A percentile compares a stretch with the other conserved stretches of the same genome.
Evolutionary conservation across 2,329 filamentous ascomycete genomes (phyloP).

Genomic region (Aspergillus puulaauensis): DNA sequence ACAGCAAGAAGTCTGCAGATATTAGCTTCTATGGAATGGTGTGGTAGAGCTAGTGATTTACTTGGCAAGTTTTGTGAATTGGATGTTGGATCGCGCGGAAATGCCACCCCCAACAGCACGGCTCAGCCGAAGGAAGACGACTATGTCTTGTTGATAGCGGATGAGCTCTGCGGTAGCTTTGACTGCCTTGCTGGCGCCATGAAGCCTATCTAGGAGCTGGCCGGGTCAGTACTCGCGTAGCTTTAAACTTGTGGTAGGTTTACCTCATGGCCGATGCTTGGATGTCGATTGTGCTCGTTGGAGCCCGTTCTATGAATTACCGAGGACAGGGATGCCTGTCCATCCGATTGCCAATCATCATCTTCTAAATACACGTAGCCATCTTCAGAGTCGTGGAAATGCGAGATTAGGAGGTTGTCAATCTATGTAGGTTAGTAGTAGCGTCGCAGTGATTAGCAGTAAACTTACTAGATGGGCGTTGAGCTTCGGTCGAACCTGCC

Average conservation of each 20-base stretch:
- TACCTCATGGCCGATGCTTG: slow-evolving; percentile 27
- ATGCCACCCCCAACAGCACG: slow-evolving; percentile 78
- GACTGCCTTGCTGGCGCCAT: slow-evolving; percentile 58
- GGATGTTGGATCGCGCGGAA: slow-evolving; percentile 73
- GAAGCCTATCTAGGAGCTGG: slow-evolving; percentile 57
- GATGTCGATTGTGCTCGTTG: slow-evolving; percentile 12
- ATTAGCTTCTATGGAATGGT: background rate
- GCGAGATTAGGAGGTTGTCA: slow-evolving; percentile 83
- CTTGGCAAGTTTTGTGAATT: slow-evolving; percentile 69
- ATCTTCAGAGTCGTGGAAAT: slow-evolving; percentile 73
- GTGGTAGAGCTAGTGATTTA: slow-evolving; percentile 26
- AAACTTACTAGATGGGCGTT: slow-evolving; percentile 43
- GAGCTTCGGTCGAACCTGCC: slow-evolving; percentile 31
- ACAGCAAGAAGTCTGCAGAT: slow-evolving; percentile 60
- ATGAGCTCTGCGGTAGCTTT: slow-evolving; percentile 72
- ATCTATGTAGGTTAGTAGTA: slow-evolving; percentile 47
- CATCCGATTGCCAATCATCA: slow-evolving; percentile 38
- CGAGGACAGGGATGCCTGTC: slow-evolving; percentile 36
- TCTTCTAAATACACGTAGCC: slow-evolving; percentile 76
- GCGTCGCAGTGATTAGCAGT: background rate
- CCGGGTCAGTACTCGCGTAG: background rate
- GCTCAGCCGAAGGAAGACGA: slow-evolving; percentile 83
- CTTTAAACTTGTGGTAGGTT: background rate
- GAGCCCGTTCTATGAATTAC: slow-evolving; percentile 32
- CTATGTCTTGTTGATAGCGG: slow-evolving; percentile 83